These are phyloP conservation scores for Pisolithus microcarpus DNA, from an alignment of 768 basidiomycete species.

Conservation along the genomic window DNA sequence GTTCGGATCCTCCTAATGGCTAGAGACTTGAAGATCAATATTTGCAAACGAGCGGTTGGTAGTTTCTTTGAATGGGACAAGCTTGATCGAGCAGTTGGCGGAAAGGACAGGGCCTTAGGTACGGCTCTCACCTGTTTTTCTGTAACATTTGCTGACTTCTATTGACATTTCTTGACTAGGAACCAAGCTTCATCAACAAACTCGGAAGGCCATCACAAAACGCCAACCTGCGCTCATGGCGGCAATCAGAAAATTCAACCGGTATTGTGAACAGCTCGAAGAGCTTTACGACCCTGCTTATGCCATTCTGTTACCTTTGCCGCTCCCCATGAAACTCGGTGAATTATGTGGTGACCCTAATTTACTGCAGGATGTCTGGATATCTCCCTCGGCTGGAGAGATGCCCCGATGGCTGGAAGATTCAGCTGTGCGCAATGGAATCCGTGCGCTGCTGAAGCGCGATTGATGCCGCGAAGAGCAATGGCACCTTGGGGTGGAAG, in stretches of 20 bases:
- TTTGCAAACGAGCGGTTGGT: conserved; percentile 27
- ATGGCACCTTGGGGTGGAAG: conserved; percentile 18
- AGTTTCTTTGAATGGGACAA: conserved; percentile 35
- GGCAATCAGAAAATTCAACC: neutral
- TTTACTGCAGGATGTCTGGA: conserved; percentile 33
- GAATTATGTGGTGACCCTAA: conserved; percentile 7
- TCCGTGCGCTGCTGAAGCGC: conserved; percentile 21
- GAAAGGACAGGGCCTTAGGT: conserved; percentile 18
- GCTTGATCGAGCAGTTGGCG: conserved; percentile 26
- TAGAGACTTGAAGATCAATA: conserved; percentile 29
- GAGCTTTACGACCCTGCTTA: conserved; percentile 7
- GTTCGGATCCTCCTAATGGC: conserved; percentile 17
- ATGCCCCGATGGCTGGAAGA: conserved; percentile 30
- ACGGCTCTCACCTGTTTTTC: too few relatives aligned
- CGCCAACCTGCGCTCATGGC: conserved; percentile 16
- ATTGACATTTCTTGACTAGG: conserved; percentile 4
- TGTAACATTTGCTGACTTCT: too few relatives aligned
- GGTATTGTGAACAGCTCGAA: too few relatives aligned
- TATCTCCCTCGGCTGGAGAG: neutral
- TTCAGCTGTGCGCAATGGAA: conserved; percentile 22
- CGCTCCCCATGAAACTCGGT: conserved; percentile 25
- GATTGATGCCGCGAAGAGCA: conserved; percentile 28
- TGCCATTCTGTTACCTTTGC: conserved; percentile 26
- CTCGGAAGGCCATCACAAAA: neutral
- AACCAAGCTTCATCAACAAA: conserved; percentile 28